Percentiles rank a stretch among this genome's conserved stretches.
These are phyloP conservation scores for Ambrosiella cleistominuta DNA, from an alignment of 2,329 filamentous ascomycete species.

Conservation along the genomic window DNA sequence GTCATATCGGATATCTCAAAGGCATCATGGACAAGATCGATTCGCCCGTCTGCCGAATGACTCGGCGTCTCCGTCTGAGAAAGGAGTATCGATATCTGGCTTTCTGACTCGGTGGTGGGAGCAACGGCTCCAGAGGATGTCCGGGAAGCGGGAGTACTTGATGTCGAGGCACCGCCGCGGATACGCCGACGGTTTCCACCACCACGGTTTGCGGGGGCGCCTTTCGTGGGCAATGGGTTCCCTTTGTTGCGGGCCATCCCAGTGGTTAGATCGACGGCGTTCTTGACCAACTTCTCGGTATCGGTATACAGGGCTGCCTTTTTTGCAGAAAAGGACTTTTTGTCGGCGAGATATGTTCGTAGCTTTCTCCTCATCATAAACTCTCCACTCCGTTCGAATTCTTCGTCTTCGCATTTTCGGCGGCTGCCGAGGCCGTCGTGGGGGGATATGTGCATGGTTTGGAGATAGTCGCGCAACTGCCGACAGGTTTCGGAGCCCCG, in stretches of 20 bases:
- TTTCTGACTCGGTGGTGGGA: not conserved
- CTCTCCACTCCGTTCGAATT: slow-evolving; percentile 46
- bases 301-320: slow-evolving; percentile 63
- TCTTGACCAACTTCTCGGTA: slow-evolving; percentile 59
- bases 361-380: slow-evolving; percentile 85
- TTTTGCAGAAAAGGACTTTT: slow-evolving; percentile 71
- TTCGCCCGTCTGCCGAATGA: slow-evolving; percentile 54
- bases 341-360: slow-evolving; percentile 78
- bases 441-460: slow-evolving; percentile 56
- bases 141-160: not conserved
- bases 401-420: slow-evolving; percentile 13
- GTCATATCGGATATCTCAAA: slow-evolving; percentile 66
- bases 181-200: slow-evolving; percentile 68
- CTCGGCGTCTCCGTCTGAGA: too few relatives aligned
- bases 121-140: not conserved
- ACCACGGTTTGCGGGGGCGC: slow-evolving; percentile 17
- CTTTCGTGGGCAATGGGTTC: slow-evolving; percentile 23
- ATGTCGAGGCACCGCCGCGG: slow-evolving; percentile 52
- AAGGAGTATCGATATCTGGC: too few relatives aligned
- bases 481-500: slow-evolving; percentile 69
- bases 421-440: not conserved
- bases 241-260: slow-evolving; percentile 21
- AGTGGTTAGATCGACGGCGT: slow-evolving; percentile 33
- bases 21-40: slow-evolving; percentile 57
- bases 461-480: slow-evolving; percentile 78